These are phyloP conservation scores for Saccharomycopsis fermentans DNA, from an alignment of 805 yeast genomes.

Conservation along the genomic window DNA sequence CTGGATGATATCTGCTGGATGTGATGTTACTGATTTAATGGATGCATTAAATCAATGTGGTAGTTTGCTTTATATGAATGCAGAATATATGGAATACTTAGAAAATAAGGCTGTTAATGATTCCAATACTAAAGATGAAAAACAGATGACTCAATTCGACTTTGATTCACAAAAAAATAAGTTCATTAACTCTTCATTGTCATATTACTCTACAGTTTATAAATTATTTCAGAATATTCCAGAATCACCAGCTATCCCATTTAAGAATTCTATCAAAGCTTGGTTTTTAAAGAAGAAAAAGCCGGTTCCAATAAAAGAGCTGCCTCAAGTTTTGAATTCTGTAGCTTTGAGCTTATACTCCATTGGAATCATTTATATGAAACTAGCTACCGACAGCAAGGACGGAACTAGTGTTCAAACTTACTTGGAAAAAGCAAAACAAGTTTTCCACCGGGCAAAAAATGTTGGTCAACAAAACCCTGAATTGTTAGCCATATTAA, in stretches of 20 bases:
- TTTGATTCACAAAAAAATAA: not conserved
- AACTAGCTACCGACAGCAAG: not conserved
- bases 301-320: not conserved
- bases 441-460: not conserved
- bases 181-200: not conserved
- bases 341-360: constrained; percentile 1
- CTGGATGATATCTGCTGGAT: constrained; percentile 66
- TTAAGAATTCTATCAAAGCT: not conserved
- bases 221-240: not conserved
- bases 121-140: not conserved
- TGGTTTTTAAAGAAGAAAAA: not conserved
- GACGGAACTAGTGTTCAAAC: not conserved
- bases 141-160: not conserved
- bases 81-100: constrained; percentile 49
- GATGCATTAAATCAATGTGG: constrained; percentile 63
- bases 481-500: not conserved
- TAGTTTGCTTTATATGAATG: constrained; percentile 55
- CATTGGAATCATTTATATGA: constrained; percentile 3
- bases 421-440: not conserved
- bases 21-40: constrained; percentile 52
- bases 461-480: not conserved
- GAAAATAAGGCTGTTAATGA: constrained; percentile 29
- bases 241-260: not conserved
- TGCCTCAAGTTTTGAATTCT: not conserved
- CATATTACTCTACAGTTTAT: not conserved